phyloP scores from a whole-genome alignment of 1,284 basidiomycete species.

The Vanrija pseudolonga region DNA sequence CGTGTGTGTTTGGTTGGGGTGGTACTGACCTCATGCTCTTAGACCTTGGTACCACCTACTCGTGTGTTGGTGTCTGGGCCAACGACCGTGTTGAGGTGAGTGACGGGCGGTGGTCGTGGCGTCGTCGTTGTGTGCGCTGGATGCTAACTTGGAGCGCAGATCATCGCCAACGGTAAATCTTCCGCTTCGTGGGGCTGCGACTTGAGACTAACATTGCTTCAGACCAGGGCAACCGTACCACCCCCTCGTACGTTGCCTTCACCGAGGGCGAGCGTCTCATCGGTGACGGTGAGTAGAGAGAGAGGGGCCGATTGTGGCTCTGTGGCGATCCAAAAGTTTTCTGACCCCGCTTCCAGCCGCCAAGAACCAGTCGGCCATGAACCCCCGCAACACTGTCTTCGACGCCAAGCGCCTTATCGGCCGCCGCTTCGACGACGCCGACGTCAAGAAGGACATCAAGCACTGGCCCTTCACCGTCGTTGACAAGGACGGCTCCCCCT shows the following conservation, averaged over 20 bases:
- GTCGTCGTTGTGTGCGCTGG: not conserved
- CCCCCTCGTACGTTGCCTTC: slow-evolving; percentile 91
- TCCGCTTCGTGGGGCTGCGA: not conserved
- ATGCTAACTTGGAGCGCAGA: not conserved
- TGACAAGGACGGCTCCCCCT: slow-evolving; percentile 74
- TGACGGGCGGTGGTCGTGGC: slow-evolving; percentile 42
- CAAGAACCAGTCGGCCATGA: slow-evolving; percentile 60
- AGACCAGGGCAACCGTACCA: slow-evolving; percentile 93
- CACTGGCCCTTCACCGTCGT: slow-evolving; percentile 90
- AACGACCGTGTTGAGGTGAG: slow-evolving; percentile 98
- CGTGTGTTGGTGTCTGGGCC: slow-evolving; percentile 92
- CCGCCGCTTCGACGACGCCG: slow-evolving; percentile 71
- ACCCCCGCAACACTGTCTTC: slow-evolving; percentile 63
- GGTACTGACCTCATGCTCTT: not conserved
- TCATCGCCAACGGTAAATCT: slow-evolving; percentile 14
- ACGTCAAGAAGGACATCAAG: slow-evolving; percentile 68
- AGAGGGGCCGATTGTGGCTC: not conserved
- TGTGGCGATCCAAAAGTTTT: not conserved
- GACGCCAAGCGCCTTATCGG: slow-evolving; percentile 89
- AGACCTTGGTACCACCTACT: slow-evolving; percentile 62
- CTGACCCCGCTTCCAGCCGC: slow-evolving; percentile 44
- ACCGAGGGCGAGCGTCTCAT: slow-evolving; percentile 82
- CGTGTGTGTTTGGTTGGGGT: too few species aligned
- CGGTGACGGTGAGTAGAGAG: slow-evolving; percentile 13
- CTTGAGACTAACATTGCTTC: slow-evolving; percentile 16